A percentile compares a stretch with the other conserved stretches of the same genome.
These are phyloP conservation scores for Beauveria scarabaeidicola DNA, from an alignment of 2,329 filamentous ascomycete genomes.

Conservation along the genomic window DNA sequence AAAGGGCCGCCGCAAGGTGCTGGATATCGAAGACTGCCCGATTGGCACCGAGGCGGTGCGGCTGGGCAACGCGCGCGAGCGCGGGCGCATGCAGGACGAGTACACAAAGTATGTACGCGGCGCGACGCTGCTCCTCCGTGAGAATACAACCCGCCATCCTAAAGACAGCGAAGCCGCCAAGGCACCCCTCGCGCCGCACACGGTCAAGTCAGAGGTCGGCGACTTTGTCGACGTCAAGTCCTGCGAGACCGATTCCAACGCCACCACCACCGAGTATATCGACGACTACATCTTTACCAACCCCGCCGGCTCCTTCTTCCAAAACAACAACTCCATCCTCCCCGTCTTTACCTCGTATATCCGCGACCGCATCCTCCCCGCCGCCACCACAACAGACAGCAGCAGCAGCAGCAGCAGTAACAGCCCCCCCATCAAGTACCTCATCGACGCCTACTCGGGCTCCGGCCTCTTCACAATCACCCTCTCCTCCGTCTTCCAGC, in stretches of 20 bases:
- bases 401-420: slow-evolving; percentile 15
- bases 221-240: slow-evolving; percentile 69
- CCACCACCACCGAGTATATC: slow-evolving; percentile 78
- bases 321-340: slow-evolving; percentile 99
- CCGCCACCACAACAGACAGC: slow-evolving; percentile 34
- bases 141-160: slow-evolving; percentile 63
- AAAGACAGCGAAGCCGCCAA: slow-evolving; percentile 33
- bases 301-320: slow-evolving; percentile 91
- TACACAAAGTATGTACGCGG: slow-evolving; percentile 67
- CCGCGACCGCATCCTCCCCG: slow-evolving; percentile 64
- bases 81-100: slow-evolving; percentile 64
- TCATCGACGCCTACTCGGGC: slow-evolving; percentile 96
- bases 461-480: slow-evolving; percentile 96
- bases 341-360: slow-evolving; percentile 80
- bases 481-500: slow-evolving; percentile 74
- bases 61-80: slow-evolving; percentile 68
- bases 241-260: slow-evolving; percentile 81
- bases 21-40: slow-evolving; percentile 96
- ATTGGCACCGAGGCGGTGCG: slow-evolving; percentile 84
- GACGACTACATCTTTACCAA: slow-evolving; percentile 80
- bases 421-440: slow-evolving; percentile 57
- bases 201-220: slow-evolving; percentile 41
- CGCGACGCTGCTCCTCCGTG: slow-evolving; percentile 80
- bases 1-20: slow-evolving; percentile 69
- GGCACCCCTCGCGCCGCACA: slow-evolving; percentile 21